phyloP scores from a whole-genome alignment of 1,284 basidiomycete genomes.

The Rhodotorula sp. region DNA sequence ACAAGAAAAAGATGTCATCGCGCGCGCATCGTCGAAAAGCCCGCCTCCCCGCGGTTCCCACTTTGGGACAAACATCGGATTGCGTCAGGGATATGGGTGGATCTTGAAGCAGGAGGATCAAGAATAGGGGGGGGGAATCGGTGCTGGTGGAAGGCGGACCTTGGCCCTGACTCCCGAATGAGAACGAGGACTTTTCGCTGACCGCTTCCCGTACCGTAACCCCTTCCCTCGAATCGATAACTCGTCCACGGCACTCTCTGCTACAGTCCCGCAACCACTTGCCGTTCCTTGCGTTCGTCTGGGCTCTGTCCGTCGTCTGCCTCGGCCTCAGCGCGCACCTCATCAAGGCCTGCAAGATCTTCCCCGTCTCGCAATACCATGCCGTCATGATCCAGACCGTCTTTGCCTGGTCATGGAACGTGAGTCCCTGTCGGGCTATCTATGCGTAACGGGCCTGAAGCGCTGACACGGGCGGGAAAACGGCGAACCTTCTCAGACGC shows the following conservation, averaged over 20 bases:
- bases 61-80: not conserved
- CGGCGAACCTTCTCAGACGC: not conserved
- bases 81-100: not conserved
- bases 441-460: too few relatives aligned
- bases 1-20: not conserved
- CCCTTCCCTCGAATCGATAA: not conserved
- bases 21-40: not conserved
- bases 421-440: not conserved
- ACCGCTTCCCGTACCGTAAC: not conserved
- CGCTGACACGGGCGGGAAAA: not conserved
- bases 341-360: conserved; percentile 3
- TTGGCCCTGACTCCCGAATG: too few relatives aligned
- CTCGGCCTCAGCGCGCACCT: conserved; percentile 19
- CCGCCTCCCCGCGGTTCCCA: not conserved
- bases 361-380: not conserved
- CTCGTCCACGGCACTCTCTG: not conserved
- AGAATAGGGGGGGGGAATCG: too few relatives aligned
- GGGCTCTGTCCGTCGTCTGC: conserved; percentile 7
- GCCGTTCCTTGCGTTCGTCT: conserved; percentile 3
- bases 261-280: not conserved
- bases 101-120: not conserved
- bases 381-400: conserved; percentile 16
- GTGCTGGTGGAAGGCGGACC: too few relatives aligned
- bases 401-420: conserved; percentile 12
- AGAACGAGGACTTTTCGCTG: not conserved